Base-by-base conservation (phyloP, 306 rosid genomes). In the Oxytropis ochrocephala region DNA sequence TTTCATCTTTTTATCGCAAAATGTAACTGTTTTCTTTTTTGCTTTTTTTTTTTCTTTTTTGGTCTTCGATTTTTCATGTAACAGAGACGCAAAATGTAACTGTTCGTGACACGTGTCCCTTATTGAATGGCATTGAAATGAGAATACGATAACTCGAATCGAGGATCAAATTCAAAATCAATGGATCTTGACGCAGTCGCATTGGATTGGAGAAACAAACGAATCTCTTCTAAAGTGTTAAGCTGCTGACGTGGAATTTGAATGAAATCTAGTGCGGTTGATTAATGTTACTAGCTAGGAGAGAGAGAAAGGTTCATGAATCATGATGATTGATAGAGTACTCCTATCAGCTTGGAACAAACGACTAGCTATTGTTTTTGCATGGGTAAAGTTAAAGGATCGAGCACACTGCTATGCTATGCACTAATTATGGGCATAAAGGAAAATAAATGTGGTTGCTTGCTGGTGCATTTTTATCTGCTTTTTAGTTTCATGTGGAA, bases 361-460 rank as follows among this genome's bases (percentile, higher is more conserved):
- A 32, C 36, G 10, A 36, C 41, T 36, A 36, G 41, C 41, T 36
- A 36, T 8, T 38, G 43, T 8, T 7, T 38, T 38, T 38, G 43
- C 43, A 38, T 38, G 43, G 43, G 43, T 38, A 38, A 38, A 38
- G 43, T 38, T 7, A 38, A 38, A 38, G 43, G 8, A n/a, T n/a
- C n/a, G n/a, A 9, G 43, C 43, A 36, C 41, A 7, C 41, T 36
- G 41, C 41, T 36, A 36, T 36, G 41, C 54, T 36, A 36, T 36
- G 41, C 54, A 56, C 67, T 53, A 33, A 50, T 24, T 24, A 24
- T 64, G n/a, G 41, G 62, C 81, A 64, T 55, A 46, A 51, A 19
- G 7, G 35, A 18, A 39, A 61, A 59, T 14, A 27, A 41, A 8
- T 44, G 79, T 79, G 79, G 79, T 56, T 65, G 74, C 56, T 67